phyloP scores from a whole-genome alignment of 345 rosid species.

The Lepidium sativum region DNA sequence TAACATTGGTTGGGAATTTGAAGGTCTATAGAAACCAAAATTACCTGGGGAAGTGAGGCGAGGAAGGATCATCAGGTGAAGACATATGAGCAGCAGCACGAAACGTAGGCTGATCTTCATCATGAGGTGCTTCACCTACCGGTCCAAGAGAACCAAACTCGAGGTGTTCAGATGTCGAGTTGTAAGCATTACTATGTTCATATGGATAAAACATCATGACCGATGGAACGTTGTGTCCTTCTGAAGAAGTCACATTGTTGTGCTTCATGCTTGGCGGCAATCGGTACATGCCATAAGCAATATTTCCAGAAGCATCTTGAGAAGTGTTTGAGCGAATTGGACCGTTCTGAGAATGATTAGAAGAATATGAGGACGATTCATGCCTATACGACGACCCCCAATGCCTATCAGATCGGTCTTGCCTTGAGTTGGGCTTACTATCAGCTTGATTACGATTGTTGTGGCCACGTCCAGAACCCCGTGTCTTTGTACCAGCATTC shows the following conservation, averaged over 20 bases:
- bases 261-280: slow-evolving; percentile 47
- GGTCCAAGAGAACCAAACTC: slow-evolving; percentile 69
- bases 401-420: slow-evolving; percentile 61
- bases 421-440: slow-evolving; percentile 44
- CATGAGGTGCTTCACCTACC: slow-evolving; percentile 45
- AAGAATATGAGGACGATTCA: slow-evolving; percentile 45
- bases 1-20: not conserved
- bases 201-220: slow-evolving; percentile 71
- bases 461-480: slow-evolving; percentile 55
- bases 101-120: slow-evolving; percentile 54
- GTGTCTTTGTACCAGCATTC: slow-evolving; percentile 53
- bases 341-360: slow-evolving; percentile 68
- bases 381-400: slow-evolving; percentile 59
- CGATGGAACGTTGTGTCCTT: slow-evolving; percentile 57
- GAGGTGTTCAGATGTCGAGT: slow-evolving; percentile 49
- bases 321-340: slow-evolving; percentile 42
- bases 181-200: slow-evolving; percentile 50
- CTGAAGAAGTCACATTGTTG: slow-evolving; percentile 45
- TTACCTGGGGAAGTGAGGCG: slow-evolving; percentile 56
- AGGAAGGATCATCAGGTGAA: slow-evolving; percentile 79
- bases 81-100: slow-evolving; percentile 40
- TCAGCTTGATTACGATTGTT: slow-evolving; percentile 51
- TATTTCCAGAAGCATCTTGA: slow-evolving; percentile 43
- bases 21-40: not conserved
- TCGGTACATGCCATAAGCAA: slow-evolving; percentile 64